A percentile compares a stretch with the other conserved stretches of the same genome.
phyloP scores from a whole-genome alignment of 2,329 filamentous ascomycete species.

The Colletotrichum aenigma region DNA sequence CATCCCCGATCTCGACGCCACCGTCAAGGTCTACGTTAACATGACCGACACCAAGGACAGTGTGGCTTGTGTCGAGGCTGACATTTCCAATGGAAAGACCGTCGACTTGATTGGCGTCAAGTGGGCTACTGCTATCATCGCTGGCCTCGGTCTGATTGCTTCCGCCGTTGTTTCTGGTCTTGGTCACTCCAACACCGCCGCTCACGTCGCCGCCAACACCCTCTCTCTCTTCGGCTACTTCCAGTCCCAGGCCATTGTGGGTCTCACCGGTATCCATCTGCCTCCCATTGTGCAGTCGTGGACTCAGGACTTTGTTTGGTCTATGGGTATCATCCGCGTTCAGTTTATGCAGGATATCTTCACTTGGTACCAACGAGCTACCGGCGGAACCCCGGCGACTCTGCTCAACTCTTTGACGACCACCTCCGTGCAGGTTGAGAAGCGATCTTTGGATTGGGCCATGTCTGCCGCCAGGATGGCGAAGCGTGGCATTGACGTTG shows the following conservation, averaged over 20 bases:
- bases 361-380: conserved; percentile 95
- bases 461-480: conserved; percentile 37
- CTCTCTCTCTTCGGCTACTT: conserved; percentile 95
- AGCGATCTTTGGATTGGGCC: conserved; percentile 47
- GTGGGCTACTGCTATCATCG: conserved; percentile 88
- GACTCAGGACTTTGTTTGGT: conserved; percentile 99
- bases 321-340: conserved; percentile 91
- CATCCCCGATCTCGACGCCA: conserved; percentile 89
- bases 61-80: conserved; percentile 86
- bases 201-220: conserved; percentile 91
- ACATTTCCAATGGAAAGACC: conserved; percentile 89
- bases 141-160: conserved; percentile 79
- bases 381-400: conserved; percentile 82
- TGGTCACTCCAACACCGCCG: conserved; percentile 91
- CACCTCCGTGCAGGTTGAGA: conserved; percentile 85
- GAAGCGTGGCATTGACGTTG: conserved; percentile 49
- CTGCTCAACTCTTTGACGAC: conserved; percentile 76
- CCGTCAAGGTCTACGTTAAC: conserved; percentile 82
- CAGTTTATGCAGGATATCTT: conserved; percentile 87
- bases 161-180: conserved; percentile 90
- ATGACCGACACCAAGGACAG: conserved; percentile 62
- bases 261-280: conserved; percentile 79
- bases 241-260: conserved; percentile 91
- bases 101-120: conserved; percentile 88
- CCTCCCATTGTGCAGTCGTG: conserved; percentile 90